Percentiles rank a stretch among this genome's conserved stretches.
Conservation (phyloP, 371 early-diverging fungal species). For the Lichtheimia hyalospora region DNA sequence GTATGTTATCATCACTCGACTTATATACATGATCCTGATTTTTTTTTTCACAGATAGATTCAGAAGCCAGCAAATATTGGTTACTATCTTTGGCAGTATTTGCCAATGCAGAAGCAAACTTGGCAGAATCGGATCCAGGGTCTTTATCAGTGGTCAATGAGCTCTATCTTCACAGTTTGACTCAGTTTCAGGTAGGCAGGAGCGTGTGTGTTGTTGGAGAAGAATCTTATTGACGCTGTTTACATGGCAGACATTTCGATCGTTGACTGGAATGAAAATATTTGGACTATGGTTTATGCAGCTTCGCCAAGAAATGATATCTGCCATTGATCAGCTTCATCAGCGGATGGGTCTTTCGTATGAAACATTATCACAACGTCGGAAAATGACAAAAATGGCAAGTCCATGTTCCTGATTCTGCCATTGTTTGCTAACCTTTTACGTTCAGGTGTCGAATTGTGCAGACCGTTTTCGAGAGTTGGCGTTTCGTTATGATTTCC, state of each 20-base stretch:
- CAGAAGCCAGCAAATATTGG: slow-evolving; percentile 35
- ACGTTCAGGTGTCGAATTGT: not conserved
- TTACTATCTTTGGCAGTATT: slow-evolving; percentile 24
- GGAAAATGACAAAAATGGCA: not conserved
- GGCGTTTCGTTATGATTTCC: slow-evolving; percentile 33
- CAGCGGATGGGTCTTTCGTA: not conserved
- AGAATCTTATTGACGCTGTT: not conserved
- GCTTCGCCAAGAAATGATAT: slow-evolving; percentile 37
- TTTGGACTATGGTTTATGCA: slow-evolving; percentile 34
- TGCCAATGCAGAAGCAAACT: not conserved
- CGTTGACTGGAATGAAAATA: slow-evolving; percentile 17
- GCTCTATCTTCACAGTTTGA: slow-evolving; percentile 9
- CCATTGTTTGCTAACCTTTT: too few relatives aligned
- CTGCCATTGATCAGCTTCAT: slow-evolving; percentile 7
- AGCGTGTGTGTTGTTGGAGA: not conserved
- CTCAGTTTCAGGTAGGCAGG: slow-evolving; percentile 20
- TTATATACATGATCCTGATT: not conserved
- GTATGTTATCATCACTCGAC: slow-evolving; percentile 11
- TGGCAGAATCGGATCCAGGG: slow-evolving; percentile 22
- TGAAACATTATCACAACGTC: not conserved
- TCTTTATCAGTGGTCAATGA: slow-evolving; percentile 13
- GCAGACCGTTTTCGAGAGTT: slow-evolving; percentile 21
- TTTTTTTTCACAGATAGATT: slow-evolving; percentile 19
- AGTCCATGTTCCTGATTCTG: not conserved
- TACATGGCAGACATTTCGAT: slow-evolving; percentile 25